phyloP scores from a whole-genome alignment of 176 grass and related monocot species.

The Triticum dicoccoides region DNA sequence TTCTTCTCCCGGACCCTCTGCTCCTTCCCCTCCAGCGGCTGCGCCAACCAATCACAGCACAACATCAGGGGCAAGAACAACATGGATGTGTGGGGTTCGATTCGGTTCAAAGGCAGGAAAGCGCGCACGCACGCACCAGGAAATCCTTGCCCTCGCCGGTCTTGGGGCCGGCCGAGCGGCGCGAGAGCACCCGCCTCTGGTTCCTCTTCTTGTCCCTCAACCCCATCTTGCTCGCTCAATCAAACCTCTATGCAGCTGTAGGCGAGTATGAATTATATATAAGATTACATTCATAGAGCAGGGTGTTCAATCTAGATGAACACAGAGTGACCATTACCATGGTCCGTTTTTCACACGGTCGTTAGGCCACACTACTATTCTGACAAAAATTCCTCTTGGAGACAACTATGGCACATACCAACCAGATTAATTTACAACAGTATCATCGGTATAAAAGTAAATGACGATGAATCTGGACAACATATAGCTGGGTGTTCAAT shows the following conservation, averaged over 20 bases:
- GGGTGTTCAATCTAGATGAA: too few species aligned
- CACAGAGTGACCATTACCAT: too few species aligned
- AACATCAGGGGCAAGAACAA: not conserved
- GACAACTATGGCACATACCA: too few species aligned
- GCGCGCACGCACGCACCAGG: constrained; percentile 23
- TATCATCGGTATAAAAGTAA: too few species aligned
- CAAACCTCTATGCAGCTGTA: not conserved
- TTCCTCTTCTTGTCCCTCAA: constrained; percentile 54
- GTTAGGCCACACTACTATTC: too few species aligned
- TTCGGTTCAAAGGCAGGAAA: not conserved
- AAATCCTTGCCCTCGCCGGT: constrained; percentile 44
- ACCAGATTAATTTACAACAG: too few species aligned
- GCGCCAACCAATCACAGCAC: not conserved
- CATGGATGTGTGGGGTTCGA: not conserved
- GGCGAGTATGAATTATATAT: too few species aligned
- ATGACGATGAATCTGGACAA: too few species aligned
- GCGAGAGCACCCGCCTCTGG: constrained; percentile 56
- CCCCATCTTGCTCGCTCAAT: constrained; percentile 26
- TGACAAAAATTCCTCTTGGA: too few species aligned
- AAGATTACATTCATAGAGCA: too few species aligned
- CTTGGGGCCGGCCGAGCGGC: constrained; percentile 33
- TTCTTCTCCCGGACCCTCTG: constrained; percentile 41
- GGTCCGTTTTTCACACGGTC: too few species aligned
- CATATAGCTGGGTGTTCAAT: too few species aligned
- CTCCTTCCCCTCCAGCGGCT: constrained; percentile 68